phyloP scores from a whole-genome alignment of 1,284 basidiomycete genomes.

The Ceratobasidium sp. region DNA sequence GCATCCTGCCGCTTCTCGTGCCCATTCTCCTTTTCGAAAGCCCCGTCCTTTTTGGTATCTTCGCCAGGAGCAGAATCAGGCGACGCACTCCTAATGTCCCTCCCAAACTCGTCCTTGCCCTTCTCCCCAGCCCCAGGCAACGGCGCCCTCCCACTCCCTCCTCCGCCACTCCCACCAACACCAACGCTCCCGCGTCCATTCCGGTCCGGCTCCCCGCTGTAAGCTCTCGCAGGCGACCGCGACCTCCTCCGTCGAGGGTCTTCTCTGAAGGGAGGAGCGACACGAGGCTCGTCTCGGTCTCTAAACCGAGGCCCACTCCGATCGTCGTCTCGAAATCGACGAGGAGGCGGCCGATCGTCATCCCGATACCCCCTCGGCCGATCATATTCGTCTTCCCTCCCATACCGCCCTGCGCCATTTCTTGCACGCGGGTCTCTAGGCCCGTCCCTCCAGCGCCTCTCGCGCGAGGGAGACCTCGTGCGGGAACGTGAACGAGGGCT shows the following conservation, averaged over 20 bases:
- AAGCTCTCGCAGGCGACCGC: slow-evolving; percentile 5
- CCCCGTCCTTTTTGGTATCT: too few relatives aligned
- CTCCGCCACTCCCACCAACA: neutral
- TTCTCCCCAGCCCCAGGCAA: slow-evolving; percentile 26
- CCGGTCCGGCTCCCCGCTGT: slow-evolving; percentile 1
- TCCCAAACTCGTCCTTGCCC: slow-evolving; percentile 41
- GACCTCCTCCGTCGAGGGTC: slow-evolving; percentile 36
- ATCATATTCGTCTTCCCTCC: neutral
- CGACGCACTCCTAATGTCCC: slow-evolving; percentile 15
- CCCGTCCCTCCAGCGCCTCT: too few relatives aligned
- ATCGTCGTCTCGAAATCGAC: neutral
- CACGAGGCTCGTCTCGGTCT: neutral
- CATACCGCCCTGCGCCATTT: slow-evolving; percentile 3
- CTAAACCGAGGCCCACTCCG: neutral
- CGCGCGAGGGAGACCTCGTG: slow-evolving; percentile 1
- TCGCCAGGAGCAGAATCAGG: neutral
- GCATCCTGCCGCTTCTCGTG: too few relatives aligned
- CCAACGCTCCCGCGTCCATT: neutral
- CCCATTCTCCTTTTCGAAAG: too few relatives aligned
- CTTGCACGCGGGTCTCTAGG: too few relatives aligned
- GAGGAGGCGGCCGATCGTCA: neutral
- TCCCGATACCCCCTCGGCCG: slow-evolving; percentile 27
- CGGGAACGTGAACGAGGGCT: slow-evolving; percentile 51
- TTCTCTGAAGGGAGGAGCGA: too few relatives aligned
- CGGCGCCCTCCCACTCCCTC: slow-evolving; percentile 29